Conservation (phyloP, 345 rosid genomes). For the Capsella bursapastoris region DNA sequence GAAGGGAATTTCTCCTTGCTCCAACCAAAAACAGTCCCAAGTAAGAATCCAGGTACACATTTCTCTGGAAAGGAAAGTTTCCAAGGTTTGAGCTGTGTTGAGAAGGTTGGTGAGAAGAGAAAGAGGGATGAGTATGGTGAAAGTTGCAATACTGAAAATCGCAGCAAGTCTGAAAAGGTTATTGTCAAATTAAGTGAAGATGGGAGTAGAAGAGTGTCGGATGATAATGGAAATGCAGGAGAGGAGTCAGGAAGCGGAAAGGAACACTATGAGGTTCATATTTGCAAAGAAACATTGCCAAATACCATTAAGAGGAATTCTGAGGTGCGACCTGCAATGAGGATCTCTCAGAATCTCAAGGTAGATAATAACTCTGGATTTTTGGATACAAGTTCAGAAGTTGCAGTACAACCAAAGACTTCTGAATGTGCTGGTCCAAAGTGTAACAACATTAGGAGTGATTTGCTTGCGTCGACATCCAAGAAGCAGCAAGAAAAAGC, state of each 20-base stretch:
- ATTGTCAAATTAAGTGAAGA: slow-evolving; percentile 27
- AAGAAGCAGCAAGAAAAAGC: neutral
- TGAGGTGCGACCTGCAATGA: neutral
- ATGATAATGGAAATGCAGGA: neutral
- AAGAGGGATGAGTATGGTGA: slow-evolving; percentile 29
- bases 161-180: slow-evolving; percentile 49
- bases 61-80: neutral
- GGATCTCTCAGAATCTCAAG: neutral
- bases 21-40: neutral
- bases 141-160: slow-evolving; percentile 28
- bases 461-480: neutral
- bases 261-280: neutral
- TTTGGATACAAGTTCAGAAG: neutral
- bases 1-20: neutral
- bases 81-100: neutral
- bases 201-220: neutral
- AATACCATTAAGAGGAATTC: neutral
- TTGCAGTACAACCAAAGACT: neutral
- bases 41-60: neutral
- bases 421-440: neutral
- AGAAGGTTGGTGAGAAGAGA: slow-evolving; percentile 29
- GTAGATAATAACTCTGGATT: neutral
- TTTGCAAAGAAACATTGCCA: neutral
- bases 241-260: neutral
- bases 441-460: neutral